Conservation (phyloP, 2,329 filamentous ascomycete genomes). For the Sphaerostilbella broomeana region DNA sequence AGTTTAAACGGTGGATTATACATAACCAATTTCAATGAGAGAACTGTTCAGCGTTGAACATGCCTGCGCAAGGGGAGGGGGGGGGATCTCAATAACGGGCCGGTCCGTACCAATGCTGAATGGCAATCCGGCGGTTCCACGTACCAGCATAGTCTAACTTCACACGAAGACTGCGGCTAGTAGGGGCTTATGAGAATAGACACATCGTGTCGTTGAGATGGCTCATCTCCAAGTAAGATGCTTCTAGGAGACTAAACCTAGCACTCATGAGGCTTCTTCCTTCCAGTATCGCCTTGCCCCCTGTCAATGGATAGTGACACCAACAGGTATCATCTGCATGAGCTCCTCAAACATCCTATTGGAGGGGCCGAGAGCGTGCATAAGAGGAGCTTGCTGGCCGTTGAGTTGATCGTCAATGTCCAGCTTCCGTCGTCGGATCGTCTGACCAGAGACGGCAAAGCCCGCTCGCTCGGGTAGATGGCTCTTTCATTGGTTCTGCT, state of each 20-base stretch:
- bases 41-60: background rate
- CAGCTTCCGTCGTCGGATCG: slow-evolving; percentile 10
- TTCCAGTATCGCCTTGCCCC: slow-evolving; percentile 8
- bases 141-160: no score
- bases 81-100: slow-evolving; percentile 18
- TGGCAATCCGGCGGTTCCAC: slow-evolving; percentile 13
- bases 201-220: no score
- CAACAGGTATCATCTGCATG: slow-evolving; percentile 15
- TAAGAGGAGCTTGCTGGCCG: slow-evolving; percentile 16
- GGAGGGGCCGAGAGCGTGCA: slow-evolving; percentile 20
- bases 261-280: slow-evolving; percentile 2
- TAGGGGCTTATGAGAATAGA: no score
- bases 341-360: slow-evolving; percentile 13
- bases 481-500: slow-evolving; percentile 23
- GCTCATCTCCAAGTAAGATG: no score
- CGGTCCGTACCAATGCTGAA: slow-evolving; percentile 22
- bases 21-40: no score
- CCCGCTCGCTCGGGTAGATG: slow-evolving; percentile 24
- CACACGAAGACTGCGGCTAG: no score
- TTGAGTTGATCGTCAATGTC: background rate
- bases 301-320: slow-evolving; percentile 19
- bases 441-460: slow-evolving; percentile 12
- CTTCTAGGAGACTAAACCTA: background rate
- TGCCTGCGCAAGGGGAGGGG: background rate
- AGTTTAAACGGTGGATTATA: background rate